Conservation (phyloP, 2,329 filamentous ascomycete species). For the Alternaria triticina region DNA sequence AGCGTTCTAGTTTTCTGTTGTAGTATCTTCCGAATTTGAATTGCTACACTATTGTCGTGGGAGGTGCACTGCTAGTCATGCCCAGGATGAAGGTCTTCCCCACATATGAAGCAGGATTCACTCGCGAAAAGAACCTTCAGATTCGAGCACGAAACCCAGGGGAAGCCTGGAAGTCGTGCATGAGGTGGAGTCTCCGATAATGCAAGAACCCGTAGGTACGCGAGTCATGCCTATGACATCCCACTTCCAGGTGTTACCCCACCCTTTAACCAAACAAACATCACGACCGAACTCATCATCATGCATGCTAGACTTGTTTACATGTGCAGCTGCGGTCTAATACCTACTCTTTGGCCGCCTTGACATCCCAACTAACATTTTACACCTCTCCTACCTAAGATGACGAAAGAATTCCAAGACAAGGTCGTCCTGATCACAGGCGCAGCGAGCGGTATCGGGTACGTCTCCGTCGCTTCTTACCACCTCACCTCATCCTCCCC, state of each 20-base stretch:
- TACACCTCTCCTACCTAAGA: slow-evolving; percentile 1
- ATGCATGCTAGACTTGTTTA: not conserved
- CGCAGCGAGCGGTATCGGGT: slow-evolving; percentile 56
- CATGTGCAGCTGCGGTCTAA: not conserved
- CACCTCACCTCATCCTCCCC: too few relatives aligned
- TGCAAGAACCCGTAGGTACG: not conserved
- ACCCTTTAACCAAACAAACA: slow-evolving; percentile 33
- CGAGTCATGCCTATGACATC: slow-evolving; percentile 40
- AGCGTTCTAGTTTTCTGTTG: not conserved
- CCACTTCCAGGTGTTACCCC: slow-evolving; percentile 41
- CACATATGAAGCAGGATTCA: not conserved
- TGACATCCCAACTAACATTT: not conserved
- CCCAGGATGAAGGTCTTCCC: not conserved
- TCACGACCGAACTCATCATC: slow-evolving; percentile 14
- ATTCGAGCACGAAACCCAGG: slow-evolving; percentile 12
- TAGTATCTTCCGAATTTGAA: not conserved
- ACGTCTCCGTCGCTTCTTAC: slow-evolving; percentile 6
- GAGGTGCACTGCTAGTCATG: not conserved
- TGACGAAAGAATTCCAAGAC: slow-evolving; percentile 39
- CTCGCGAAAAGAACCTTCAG: not conserved
- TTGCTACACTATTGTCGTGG: not conserved
- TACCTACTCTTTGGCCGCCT: not conserved
- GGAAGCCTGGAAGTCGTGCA: not conserved
- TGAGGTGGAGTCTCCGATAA: not conserved
- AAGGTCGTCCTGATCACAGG: slow-evolving; percentile 42